phyloP scores from a whole-genome alignment of 148 eudicot genomes.

The Persicaria tinctoria region DNA sequence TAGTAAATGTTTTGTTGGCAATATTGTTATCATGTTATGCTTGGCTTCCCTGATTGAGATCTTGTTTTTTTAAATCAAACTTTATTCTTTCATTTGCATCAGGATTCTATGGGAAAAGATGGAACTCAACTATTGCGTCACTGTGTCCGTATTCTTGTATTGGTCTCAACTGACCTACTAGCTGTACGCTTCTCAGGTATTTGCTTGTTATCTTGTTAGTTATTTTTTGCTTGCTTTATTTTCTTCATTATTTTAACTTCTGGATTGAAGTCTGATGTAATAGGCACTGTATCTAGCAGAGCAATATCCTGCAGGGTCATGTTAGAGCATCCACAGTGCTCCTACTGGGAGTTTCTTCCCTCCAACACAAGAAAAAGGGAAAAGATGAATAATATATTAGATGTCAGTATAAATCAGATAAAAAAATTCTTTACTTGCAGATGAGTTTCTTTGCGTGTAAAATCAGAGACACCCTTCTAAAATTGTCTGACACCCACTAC shows the following conservation, averaged over 20 bases:
- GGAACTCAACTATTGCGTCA: slow-evolving; percentile 98
- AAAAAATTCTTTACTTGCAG: no score
- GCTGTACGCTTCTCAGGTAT: slow-evolving; percentile 95
- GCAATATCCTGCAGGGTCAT: background rate
- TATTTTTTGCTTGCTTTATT: background rate
- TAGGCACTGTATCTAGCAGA: background rate
- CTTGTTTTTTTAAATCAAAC: background rate
- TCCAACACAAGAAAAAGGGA: background rate
- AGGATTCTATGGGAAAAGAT: slow-evolving; percentile 99
- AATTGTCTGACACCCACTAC: no score
- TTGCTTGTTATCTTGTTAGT: slow-evolving; percentile 5
- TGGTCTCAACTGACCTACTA: slow-evolving; percentile 81
- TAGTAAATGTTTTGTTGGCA: background rate
- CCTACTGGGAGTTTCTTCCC: no score
- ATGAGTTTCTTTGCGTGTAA: no score
- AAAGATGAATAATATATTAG: background rate
- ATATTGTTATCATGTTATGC: background rate
- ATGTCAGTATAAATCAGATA: no score
- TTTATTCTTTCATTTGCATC: slow-evolving; percentile 15
- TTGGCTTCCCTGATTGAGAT: background rate
- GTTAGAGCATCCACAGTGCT: background rate
- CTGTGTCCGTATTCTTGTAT: slow-evolving; percentile 88
- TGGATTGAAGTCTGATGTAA: background rate
- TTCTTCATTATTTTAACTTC: background rate
- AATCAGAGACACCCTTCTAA: no score